Percentiles rank a stretch among this genome's conserved stretches.
These are phyloP conservation scores for Ramaria sp. DNA, from an alignment of 768 basidiomycete genomes.

Conservation along the genomic window DNA sequence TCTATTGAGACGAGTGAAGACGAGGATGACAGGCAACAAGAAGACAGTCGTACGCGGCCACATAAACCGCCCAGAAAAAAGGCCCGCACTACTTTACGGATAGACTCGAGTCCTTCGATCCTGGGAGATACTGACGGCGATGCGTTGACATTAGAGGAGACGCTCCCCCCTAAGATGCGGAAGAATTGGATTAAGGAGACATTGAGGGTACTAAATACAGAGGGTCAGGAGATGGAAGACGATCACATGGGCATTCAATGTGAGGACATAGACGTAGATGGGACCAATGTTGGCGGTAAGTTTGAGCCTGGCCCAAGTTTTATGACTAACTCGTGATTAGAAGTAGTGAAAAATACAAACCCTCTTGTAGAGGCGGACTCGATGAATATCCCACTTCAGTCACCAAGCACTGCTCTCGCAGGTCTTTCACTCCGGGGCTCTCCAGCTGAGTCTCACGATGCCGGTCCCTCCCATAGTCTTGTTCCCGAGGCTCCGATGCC, in stretches of 20 bases:
- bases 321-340: too few relatives aligned
- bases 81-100: background rate
- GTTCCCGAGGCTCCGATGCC: background rate
- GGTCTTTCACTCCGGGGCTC: background rate
- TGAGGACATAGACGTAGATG: slow-evolving; percentile 13
- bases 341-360: too few relatives aligned
- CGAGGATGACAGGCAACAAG: slow-evolving; percentile 18
- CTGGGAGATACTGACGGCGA: background rate
- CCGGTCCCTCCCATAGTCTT: background rate
- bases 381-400: background rate
- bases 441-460: background rate
- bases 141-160: slow-evolving; percentile 17
- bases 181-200: slow-evolving; percentile 29
- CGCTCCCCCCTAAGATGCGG: slow-evolving; percentile 55
- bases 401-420: background rate
- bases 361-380: background rate
- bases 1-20: slow-evolving; percentile 13
- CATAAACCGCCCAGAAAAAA: background rate
- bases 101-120: background rate
- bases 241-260: background rate
- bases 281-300: background rate
- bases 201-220: slow-evolving; percentile 16
- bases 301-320: too few relatives aligned
- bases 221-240: background rate
- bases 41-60: background rate